A percentile compares a stretch with the other conserved stretches of the same genome.
Evolutionary conservation across 495 filamentous ascomycete species (phyloP).

Genomic region (Cladorrhinum samala): DNA sequence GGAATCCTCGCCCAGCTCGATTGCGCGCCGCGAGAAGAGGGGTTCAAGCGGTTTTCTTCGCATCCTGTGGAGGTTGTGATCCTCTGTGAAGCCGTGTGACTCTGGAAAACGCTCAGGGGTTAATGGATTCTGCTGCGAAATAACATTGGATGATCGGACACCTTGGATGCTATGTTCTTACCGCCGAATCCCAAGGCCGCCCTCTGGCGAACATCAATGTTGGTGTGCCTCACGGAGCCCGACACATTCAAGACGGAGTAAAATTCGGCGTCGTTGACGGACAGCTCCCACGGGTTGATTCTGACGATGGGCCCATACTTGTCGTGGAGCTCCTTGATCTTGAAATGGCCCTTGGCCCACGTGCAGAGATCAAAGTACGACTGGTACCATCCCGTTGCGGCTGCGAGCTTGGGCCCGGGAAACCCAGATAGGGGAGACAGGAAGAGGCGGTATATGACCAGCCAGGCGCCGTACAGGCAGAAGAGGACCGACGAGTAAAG

Average conservation of each 20-base stretch:
- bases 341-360: no score
- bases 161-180: not conserved
- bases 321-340: not conserved
- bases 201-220: not conserved
- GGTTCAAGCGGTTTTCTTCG: not conserved
- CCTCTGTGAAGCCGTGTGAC: not conserved
- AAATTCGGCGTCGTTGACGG: no score
- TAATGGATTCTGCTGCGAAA: not conserved
- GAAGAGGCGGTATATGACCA: no score
- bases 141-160: not conserved
- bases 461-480: no score
- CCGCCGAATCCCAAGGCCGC: not conserved
- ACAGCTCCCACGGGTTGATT: not conserved
- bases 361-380: no score
- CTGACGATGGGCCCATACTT: not conserved
- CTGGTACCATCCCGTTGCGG: no score
- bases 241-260: no score
- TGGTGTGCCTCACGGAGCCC: no score
- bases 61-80: not conserved
- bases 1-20: not conserved
- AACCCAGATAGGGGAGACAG: no score
- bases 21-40: not conserved
- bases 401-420: no score
- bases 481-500: no score
- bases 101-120: not conserved